Base-by-base conservation (phyloP, 306 rosid genomes). In the Pachyrhizus erosus region DNA sequence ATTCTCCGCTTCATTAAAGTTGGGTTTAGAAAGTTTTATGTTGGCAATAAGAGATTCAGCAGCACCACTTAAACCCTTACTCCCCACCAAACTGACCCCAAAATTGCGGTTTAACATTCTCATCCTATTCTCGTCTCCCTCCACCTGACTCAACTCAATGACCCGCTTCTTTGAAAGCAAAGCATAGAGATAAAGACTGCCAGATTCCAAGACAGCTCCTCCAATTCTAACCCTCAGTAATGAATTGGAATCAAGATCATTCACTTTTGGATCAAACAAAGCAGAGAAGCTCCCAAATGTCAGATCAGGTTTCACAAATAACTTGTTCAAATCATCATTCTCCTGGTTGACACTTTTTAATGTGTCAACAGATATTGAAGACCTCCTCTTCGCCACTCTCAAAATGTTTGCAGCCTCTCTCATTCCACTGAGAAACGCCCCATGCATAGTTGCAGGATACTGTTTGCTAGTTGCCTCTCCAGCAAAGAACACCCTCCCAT, bases 391-490 rank as follows among this genome's bases (percentile, higher is more conserved):
- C 37, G 97, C 84, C 74, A 79, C 91, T 86, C 98, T 94, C 72
- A 89, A 71, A 8, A 94, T 90, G 84, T 94, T 94, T 65, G 97
- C 98, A 83, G 97, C 98, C 83, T 94, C 98, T 87, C 97, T 94
- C 95, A 94, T 86, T 82, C 98, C 97, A 73, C 98, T 94, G 13
- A 94, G 94, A 78, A 94, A 88, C 43, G 97, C 98, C 65, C 98
- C 97, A 1, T 94, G 98, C 98, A 94, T 94, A 52, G 97, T 94
- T 1, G 98, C 98, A 9, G 98, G 98, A 86, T 92, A 94, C 83
- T 87, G 98, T 73, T 88, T 94, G 84, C 89, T 87, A 49, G 98
- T 94, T 1, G 98, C 98, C 85, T 94, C 97, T 77, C 98, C 98
- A 0, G 97, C 98, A 79, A 94, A 94, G 88, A 94, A 94, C 77